phyloP scores from a whole-genome alignment of 441 rosid genomes.

The Syzygium syzygioides region DNA sequence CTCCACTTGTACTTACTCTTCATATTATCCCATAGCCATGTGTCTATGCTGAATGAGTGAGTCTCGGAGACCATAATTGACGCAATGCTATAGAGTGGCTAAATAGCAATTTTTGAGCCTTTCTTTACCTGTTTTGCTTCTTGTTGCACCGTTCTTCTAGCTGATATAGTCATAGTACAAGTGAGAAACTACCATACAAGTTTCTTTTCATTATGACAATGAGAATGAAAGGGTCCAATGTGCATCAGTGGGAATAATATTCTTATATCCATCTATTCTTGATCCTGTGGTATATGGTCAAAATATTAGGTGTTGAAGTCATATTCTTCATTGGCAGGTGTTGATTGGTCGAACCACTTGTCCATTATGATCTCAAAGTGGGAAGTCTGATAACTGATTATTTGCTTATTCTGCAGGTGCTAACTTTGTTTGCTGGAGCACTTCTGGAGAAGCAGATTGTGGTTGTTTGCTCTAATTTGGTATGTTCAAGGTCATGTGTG shows the following conservation, averaged over 20 bases:
- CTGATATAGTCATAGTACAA: background rate
- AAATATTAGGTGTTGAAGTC: background rate
- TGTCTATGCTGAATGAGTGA: background rate
- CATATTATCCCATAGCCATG: background rate
- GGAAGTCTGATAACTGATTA: background rate
- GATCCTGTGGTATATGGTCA: background rate
- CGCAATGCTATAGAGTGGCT: background rate
- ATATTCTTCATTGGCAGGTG: background rate
- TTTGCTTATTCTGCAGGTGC: conserved; percentile 46
- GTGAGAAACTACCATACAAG: background rate
- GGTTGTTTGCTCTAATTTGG: conserved; percentile 92
- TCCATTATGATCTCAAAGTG: background rate
- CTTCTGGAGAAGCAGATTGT: conserved; percentile 90
- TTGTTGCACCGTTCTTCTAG: background rate
- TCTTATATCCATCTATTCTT: background rate
- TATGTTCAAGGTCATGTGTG: conserved; percentile 20
- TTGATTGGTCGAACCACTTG: background rate
- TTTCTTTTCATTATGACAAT: background rate
- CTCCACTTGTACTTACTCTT: background rate
- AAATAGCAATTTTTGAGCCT: background rate
- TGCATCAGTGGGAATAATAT: background rate
- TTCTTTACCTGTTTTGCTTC: background rate
- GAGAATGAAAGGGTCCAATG: background rate
- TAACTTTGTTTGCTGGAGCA: conserved; percentile 80
- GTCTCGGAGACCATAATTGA: background rate